Base-by-base conservation (phyloP, 805 yeast species). In the Monosporozyma aerobia region DNA sequence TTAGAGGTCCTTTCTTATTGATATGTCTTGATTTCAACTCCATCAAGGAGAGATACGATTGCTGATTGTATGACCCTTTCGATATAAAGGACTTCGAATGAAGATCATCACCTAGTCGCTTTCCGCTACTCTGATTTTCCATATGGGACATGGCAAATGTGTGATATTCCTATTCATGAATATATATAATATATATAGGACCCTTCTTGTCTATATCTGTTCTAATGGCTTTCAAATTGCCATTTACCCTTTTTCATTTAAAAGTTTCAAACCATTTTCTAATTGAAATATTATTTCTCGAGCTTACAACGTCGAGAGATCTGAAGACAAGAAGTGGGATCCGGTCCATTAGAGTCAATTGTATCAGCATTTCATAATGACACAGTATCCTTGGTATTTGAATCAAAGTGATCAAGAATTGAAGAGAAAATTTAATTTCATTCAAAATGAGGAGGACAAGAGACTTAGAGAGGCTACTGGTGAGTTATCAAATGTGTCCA, bases 401-500 rank as follows among this genome's bases (percentile, higher is more conserved):
- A 52, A 52, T 19, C 72, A 68, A 44, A 35, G 54, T 22, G 63
- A 61, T 19, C 47, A 39, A 13, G 63, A 63, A 32, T 48, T 70
- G 13, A 49, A 58, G 10, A 52, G 52, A 8, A 69, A 69, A 51
- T 73, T 71, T 54, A 53, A 61, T 29, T 59, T 58, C 51, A 71
- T 73, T 40, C 71, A 69, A 53, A 57, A 58, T 13, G 59, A 63
- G 48, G 77, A 73, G 51, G 74, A 70, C 51, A 64, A 63, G 35
- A 56, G 74, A 30, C 54, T 73, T 16, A 66, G 73, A 49, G 74
- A 71, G 44, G 75, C 71, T 2, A 63, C 70, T 0, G 56, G 65
- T 27, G 59, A 63, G 27, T 54, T 56, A 1, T 54, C 55, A 19
- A 50, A 55, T 11, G 44, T 53, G 8, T 67, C 72, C 1, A 56